These are phyloP conservation scores for Phytopythium chamaehyphon DNA, from an alignment of 352 stramenopile genomes.

Conservation along the genomic window DNA sequence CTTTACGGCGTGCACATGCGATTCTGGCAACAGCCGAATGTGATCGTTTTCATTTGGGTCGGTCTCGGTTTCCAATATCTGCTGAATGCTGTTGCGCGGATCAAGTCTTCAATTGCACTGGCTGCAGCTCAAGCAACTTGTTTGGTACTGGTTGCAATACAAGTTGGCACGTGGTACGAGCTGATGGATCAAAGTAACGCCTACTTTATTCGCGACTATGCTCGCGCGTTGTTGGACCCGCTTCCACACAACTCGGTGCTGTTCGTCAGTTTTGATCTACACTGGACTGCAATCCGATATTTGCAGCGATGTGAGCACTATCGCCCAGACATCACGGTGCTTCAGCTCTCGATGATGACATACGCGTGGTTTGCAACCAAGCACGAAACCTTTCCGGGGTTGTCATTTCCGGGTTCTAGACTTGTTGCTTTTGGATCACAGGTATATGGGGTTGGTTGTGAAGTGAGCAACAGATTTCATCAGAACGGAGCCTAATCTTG, in stretches of 20 bases:
- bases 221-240: conserved; percentile 75
- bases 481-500: too few relatives aligned
- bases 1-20: conserved; percentile 94
- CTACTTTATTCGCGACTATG: conserved; percentile 85
- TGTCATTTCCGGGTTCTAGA: conserved; percentile 57
- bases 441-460: too few relatives aligned
- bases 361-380: conserved; percentile 81
- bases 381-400: conserved; percentile 54
- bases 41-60: conserved; percentile 87
- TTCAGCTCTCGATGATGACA: conserved; percentile 92
- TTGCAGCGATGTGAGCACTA: conserved; percentile 84
- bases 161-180: conserved; percentile 36
- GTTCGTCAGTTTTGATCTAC: conserved; percentile 91
- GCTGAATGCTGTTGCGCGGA: conserved; percentile 10
- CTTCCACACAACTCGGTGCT: conserved; percentile 79
- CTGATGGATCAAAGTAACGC: conserved; percentile 47
- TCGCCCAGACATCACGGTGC: conserved; percentile 67
- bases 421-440: conserved; percentile 31
- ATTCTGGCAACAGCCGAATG: conserved; percentile 94
- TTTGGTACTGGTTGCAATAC: conserved; percentile 18
- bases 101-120: neutral
- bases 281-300: conserved; percentile 91
- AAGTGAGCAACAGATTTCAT: too few relatives aligned
- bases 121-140: conserved; percentile 8
- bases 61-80: conserved; percentile 47